Conservation (phyloP, 2,329 filamentous ascomycete species). For the Fusarium sp. region DNA sequence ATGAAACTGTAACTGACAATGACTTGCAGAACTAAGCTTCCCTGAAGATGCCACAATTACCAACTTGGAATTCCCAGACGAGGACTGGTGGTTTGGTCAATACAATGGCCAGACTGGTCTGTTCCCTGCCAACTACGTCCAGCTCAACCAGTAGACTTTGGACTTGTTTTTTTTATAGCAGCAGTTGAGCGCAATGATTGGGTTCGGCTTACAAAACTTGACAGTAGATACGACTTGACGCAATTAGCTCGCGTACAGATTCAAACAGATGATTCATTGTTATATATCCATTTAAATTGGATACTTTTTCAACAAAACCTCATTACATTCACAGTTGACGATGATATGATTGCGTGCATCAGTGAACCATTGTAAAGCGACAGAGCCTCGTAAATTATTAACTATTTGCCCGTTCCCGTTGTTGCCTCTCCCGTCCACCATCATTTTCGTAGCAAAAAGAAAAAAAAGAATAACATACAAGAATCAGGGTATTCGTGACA, state of each 20-base stretch:
- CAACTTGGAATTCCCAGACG: slow-evolving; percentile 92
- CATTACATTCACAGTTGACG: background rate
- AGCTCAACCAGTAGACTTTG: slow-evolving; percentile 58
- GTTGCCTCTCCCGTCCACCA: background rate
- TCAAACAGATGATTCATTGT: slow-evolving; percentile 16
- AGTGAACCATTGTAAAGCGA: background rate
- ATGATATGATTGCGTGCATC: background rate
- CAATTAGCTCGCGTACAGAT: slow-evolving; percentile 38
- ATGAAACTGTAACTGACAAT: slow-evolving; percentile 32
- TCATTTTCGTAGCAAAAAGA: slow-evolving; percentile 8
- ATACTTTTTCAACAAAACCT: slow-evolving; percentile 1
- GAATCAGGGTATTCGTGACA: slow-evolving; percentile 13
- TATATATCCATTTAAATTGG: slow-evolving; percentile 17
- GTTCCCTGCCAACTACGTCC: slow-evolving; percentile 82
- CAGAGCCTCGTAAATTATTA: background rate
- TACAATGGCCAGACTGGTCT: slow-evolving; percentile 83
- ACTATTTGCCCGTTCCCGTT: background rate
- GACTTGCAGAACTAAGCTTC: slow-evolving; percentile 75
- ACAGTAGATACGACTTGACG: slow-evolving; percentile 39
- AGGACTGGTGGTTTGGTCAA: slow-evolving; percentile 98
- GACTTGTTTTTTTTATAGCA: slow-evolving; percentile 5
- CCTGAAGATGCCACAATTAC: slow-evolving; percentile 87
- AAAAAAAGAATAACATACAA: slow-evolving; percentile 4
- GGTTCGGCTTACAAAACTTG: slow-evolving; percentile 29
- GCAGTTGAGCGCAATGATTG: slow-evolving; percentile 10